Conservation (phyloP, 306 rosid genomes). For the Abrus pulchellus region DNA sequence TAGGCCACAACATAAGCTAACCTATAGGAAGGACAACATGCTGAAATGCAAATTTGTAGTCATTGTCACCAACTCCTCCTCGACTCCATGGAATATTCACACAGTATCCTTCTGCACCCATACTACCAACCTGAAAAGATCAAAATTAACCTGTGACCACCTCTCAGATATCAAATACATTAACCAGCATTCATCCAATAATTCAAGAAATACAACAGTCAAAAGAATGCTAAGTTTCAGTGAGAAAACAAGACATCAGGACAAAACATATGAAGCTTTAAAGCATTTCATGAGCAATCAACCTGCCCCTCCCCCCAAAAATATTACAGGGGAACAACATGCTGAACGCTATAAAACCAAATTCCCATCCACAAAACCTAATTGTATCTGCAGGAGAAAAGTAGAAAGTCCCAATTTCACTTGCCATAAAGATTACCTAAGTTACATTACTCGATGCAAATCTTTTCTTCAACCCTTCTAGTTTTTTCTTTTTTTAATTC, state of each 20-base stretch:
- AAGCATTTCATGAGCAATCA: not conserved
- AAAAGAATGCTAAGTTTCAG: slow-evolving; percentile 29
- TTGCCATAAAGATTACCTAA: not conserved
- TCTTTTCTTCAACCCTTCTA: slow-evolving; percentile 25
- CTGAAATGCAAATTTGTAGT: slow-evolving; percentile 90
- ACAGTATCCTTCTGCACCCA: slow-evolving; percentile 97
- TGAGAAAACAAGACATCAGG: not conserved
- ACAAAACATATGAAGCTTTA: not conserved
- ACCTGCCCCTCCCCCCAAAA: too few relatives aligned
- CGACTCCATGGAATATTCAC: slow-evolving; percentile 97
- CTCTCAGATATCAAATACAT: slow-evolving; percentile 40
- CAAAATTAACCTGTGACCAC: slow-evolving; percentile 41
- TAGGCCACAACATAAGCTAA: slow-evolving; percentile 48
- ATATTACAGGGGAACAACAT: not conserved
- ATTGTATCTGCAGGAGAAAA: slow-evolving; percentile 34
- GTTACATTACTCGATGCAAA: slow-evolving; percentile 32
- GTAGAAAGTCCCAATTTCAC: slow-evolving; percentile 27
- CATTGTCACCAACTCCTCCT: slow-evolving; percentile 93
- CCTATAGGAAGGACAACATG: slow-evolving; percentile 95
- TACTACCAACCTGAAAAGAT: slow-evolving; percentile 79
- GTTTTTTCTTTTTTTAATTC: slow-evolving; percentile 13
- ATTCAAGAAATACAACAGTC: slow-evolving; percentile 34
- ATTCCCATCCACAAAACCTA: slow-evolving; percentile 20
- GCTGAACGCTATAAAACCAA: slow-evolving; percentile 3
- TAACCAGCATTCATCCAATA: slow-evolving; percentile 28